Percentiles rank a stretch among this genome's conserved stretches.
These are phyloP conservation scores for Kluyveromyces sp. DNA, from an alignment of 1,139 yeast genomes.

Conservation along the genomic window DNA sequence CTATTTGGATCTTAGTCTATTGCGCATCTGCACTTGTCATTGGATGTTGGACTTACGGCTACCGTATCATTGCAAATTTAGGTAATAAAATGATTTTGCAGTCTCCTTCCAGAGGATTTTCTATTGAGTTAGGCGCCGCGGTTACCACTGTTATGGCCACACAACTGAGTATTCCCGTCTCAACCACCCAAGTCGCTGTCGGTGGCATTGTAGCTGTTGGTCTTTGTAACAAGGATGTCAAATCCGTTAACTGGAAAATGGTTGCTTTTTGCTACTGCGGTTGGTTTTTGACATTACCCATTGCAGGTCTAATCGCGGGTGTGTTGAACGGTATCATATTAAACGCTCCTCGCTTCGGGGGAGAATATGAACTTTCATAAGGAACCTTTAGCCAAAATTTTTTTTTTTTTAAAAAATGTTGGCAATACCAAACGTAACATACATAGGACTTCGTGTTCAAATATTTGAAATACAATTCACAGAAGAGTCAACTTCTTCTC, in stretches of 20 bases:
- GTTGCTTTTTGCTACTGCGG: constrained; percentile 65
- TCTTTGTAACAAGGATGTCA: constrained; percentile 55
- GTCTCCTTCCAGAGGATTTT: constrained; percentile 75
- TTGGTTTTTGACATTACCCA: constrained; percentile 67
- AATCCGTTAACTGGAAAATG: constrained; percentile 73
- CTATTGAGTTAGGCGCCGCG: constrained; percentile 76
- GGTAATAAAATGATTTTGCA: constrained; percentile 72
- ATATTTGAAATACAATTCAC: no score
- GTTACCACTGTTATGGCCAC: constrained; percentile 71
- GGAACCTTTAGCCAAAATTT: background rate
- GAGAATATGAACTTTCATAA: constrained; percentile 23
- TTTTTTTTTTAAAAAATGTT: no score
- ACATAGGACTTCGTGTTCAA: no score
- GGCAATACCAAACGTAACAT: no score
- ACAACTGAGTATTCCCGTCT: constrained; percentile 60
- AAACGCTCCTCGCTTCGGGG: constrained; percentile 55
- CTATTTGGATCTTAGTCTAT: constrained; percentile 63
- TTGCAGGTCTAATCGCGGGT: constrained; percentile 70
- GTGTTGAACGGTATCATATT: constrained; percentile 55
- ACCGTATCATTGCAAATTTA: constrained; percentile 60
- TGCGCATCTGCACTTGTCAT: constrained; percentile 62
- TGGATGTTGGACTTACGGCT: constrained; percentile 70
- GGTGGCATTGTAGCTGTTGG: constrained; percentile 78
- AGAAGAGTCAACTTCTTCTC: no score
- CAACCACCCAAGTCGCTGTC: constrained; percentile 75